Conservation (phyloP, 805 yeast genomes). For the Candida silvicultrix region DNA sequence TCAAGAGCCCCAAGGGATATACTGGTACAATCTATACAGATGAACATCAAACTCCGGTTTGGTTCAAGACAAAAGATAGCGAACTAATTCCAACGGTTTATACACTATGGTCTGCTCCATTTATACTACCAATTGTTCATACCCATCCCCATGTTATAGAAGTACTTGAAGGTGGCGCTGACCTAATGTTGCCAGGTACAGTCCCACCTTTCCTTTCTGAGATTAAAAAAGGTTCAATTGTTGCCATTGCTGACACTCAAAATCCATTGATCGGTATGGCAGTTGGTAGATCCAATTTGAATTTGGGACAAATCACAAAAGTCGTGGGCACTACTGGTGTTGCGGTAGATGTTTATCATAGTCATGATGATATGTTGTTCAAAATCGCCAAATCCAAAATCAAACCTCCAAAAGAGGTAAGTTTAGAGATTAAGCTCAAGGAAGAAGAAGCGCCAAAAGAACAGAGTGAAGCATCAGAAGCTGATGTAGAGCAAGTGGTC, state of each 20-base stretch:
- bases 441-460: conserved; percentile 10
- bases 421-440: conserved; percentile 17
- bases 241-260: conserved; percentile 61
- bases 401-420: conserved; percentile 35
- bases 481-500: conserved; percentile 4
- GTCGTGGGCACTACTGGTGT: conserved; percentile 68
- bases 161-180: conserved; percentile 71
- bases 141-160: conserved; percentile 75
- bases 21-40: conserved; percentile 66
- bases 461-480: conserved; percentile 2
- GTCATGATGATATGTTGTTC: conserved; percentile 58
- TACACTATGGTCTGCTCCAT: conserved; percentile 66
- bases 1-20: conserved; percentile 41
- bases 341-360: conserved; percentile 71
- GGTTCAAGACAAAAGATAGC: conserved; percentile 59
- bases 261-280: conserved; percentile 64
- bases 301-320: conserved; percentile 35
- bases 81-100: conserved; percentile 62
- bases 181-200: conserved; percentile 70
- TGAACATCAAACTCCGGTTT: conserved; percentile 58
- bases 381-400: conserved; percentile 40
- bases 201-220: conserved; percentile 47
- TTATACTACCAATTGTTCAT: conserved; percentile 54
- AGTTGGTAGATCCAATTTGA: conserved; percentile 54
- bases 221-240: conserved; percentile 47